Percentiles rank a stretch among this genome's conserved stretches.
Evolutionary conservation across 306 rosid species (phyloP).

Genomic region (Citrullus amarus): DNA sequence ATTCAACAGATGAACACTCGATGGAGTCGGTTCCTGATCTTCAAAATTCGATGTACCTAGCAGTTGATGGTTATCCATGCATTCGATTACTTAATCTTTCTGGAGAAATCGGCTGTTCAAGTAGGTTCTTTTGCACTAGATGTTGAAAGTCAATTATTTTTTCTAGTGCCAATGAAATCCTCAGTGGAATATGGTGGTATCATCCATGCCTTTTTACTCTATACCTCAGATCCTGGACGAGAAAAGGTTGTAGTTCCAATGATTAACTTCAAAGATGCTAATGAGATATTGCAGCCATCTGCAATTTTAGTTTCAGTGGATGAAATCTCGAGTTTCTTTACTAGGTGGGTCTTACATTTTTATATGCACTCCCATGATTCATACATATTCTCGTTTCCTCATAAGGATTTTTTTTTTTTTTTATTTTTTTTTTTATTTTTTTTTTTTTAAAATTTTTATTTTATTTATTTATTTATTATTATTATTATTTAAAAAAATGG

Average conservation of each 20-base stretch:
- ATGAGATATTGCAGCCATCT: conserved; percentile 33
- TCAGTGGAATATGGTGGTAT: conserved; percentile 2
- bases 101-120: conserved; percentile 85
- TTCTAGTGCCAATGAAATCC: not conserved
- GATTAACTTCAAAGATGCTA: conserved; percentile 35
- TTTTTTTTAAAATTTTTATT: too few species aligned
- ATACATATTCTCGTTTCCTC: not conserved
- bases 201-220: conserved; percentile 1
- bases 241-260: conserved; percentile 76
- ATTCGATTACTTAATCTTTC: conserved; percentile 68
- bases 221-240: conserved; percentile 67
- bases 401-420: not conserved
- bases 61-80: conserved; percentile 60
- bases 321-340: conserved; percentile 52
- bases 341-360: conserved; percentile 30
- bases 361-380: not conserved
- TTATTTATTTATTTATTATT: too few species aligned
- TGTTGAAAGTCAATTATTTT: not conserved
- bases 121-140: conserved; percentile 25
- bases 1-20: conserved; percentile 29
- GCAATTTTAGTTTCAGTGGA: conserved; percentile 61
- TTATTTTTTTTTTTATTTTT: too few species aligned
- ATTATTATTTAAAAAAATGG: too few species aligned
- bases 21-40: conserved; percentile 96
- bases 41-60: conserved; percentile 69